Percentiles rank a stretch among this genome's conserved stretches.
Evolutionary conservation across 1,284 basidiomycete species (phyloP).

Genomic region (Papiliotrema nemorosa): DNA sequence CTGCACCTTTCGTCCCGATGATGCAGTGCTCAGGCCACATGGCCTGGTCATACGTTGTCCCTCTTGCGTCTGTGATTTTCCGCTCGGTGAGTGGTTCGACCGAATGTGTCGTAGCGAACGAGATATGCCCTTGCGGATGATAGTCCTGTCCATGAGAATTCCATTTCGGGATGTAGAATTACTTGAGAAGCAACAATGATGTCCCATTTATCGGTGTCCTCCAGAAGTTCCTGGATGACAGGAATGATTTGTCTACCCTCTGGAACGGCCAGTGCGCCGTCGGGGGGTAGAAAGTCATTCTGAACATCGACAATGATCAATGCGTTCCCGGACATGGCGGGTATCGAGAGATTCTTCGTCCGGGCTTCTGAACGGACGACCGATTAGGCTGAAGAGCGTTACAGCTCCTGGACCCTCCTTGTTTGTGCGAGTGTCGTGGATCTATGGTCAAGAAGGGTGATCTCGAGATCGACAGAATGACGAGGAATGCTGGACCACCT

Average conservation of each 20-base stretch:
- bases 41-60: slow-evolving; percentile 33
- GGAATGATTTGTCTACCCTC: slow-evolving; percentile 52
- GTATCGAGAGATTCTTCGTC: not conserved
- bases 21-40: slow-evolving; percentile 61
- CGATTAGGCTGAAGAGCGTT: too few species aligned
- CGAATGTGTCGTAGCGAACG: slow-evolving; percentile 60
- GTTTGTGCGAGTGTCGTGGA: too few species aligned
- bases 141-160: slow-evolving; percentile 37
- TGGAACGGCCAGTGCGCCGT: slow-evolving; percentile 57
- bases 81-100: slow-evolving; percentile 51
- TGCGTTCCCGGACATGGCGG: slow-evolving; percentile 40
- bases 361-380: too few species aligned
- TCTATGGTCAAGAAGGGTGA: not conserved
- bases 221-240: slow-evolving; percentile 53
- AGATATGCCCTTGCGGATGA: slow-evolving; percentile 61
- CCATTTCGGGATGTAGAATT: slow-evolving; percentile 1
- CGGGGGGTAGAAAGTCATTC: slow-evolving; percentile 63
- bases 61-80: slow-evolving; percentile 39
- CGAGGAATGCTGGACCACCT: too few species aligned
- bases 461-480: not conserved
- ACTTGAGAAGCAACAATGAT: slow-evolving; percentile 56
- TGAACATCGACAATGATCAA: slow-evolving; percentile 61
- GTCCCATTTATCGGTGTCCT: slow-evolving; percentile 52
- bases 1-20: slow-evolving; percentile 33
- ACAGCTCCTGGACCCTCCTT: too few species aligned